These are phyloP conservation scores for Ceratobasidium sp. DNA, from an alignment of 1,284 basidiomycete species.

Conservation along the genomic window DNA sequence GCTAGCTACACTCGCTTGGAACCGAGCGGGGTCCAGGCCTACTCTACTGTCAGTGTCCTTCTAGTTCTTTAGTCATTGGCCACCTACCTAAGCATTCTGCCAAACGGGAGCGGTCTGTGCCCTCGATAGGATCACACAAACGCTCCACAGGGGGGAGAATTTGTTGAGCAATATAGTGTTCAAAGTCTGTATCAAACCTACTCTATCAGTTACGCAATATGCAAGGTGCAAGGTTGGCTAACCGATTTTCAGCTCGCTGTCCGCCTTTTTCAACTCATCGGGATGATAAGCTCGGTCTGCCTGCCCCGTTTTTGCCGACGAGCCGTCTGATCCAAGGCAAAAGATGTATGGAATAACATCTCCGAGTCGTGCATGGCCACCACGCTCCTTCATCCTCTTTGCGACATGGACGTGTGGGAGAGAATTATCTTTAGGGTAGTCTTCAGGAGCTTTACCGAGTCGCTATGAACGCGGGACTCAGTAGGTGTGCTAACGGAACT, in stretches of 20 bases:
- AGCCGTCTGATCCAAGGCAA: constrained; percentile 84
- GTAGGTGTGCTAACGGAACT: constrained; percentile 5
- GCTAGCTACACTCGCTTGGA: constrained; percentile 62
- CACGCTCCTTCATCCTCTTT: constrained; percentile 88
- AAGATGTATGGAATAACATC: constrained; percentile 98
- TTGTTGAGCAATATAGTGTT: constrained; percentile 93
- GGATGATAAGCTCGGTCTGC: constrained; percentile 95
- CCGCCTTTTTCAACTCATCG: constrained; percentile 86
- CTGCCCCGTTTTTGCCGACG: constrained; percentile 81
- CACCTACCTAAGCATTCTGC: constrained; percentile 92
- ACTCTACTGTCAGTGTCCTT: neutral
- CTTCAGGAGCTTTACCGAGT: constrained; percentile 93
- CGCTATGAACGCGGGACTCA: constrained; percentile 67
- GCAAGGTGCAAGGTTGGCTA: constrained; percentile 50
- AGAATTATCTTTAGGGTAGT: constrained; percentile 94
- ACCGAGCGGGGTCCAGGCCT: constrained; percentile 91
- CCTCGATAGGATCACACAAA: constrained; percentile 96
- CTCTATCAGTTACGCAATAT: neutral
- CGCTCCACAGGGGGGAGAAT: constrained; percentile 95
- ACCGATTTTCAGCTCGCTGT: constrained; percentile 81
- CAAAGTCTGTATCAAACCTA: constrained; percentile 74
- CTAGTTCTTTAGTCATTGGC: neutral
- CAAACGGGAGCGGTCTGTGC: constrained; percentile 90
- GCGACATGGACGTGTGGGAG: constrained; percentile 99
- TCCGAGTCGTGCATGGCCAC: constrained; percentile 83